Evolutionary conservation across 352 stramenopile species (phyloP).

Genomic region (Peronospora destructor): DNA sequence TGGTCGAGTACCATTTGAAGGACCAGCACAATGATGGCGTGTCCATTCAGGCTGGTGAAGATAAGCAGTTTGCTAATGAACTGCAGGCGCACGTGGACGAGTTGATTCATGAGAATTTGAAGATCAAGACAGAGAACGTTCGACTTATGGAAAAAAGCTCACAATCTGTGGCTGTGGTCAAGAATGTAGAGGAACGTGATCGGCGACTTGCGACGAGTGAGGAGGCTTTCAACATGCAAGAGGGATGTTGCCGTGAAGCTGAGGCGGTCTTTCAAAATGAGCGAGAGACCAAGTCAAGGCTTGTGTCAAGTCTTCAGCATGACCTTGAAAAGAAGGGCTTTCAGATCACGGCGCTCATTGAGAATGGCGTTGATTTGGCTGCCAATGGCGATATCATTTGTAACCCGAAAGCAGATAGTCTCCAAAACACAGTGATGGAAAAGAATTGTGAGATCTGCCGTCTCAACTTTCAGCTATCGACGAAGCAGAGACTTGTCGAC

Average conservation of each 20-base stretch:
- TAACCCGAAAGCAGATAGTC: slow-evolving; percentile 38
- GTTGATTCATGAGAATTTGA: slow-evolving; percentile 51
- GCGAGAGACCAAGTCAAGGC: slow-evolving; percentile 26
- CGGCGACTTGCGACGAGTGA: slow-evolving; percentile 32
- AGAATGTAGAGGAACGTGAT: slow-evolving; percentile 30
- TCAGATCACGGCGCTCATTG: slow-evolving; percentile 38
- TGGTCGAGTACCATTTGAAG: slow-evolving; percentile 43
- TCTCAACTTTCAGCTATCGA: slow-evolving; percentile 71
- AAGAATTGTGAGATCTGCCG: slow-evolving; percentile 81
- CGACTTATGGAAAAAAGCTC: slow-evolving; percentile 16
- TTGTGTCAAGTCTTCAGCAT: slow-evolving; percentile 30
- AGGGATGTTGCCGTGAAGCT: slow-evolving; percentile 43
- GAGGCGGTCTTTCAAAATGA: slow-evolving; percentile 43
- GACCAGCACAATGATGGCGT: slow-evolving; percentile 21
- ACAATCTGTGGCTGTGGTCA: slow-evolving; percentile 20
- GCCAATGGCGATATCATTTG: slow-evolving; percentile 22
- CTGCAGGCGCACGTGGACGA: slow-evolving; percentile 52
- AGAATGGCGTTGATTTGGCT: slow-evolving; percentile 30
- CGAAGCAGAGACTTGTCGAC: slow-evolving; percentile 72
- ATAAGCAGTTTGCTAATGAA: slow-evolving; percentile 32
- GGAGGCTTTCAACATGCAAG: slow-evolving; percentile 34
- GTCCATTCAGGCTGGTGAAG: slow-evolving; percentile 21
- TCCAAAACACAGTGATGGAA: slow-evolving; percentile 47
- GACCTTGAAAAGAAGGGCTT: slow-evolving; percentile 40
- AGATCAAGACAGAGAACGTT: slow-evolving; percentile 59